These are phyloP conservation scores for Diplodia corticola DNA, from an alignment of 2,329 filamentous ascomycete genomes.

Conservation along the genomic window DNA sequence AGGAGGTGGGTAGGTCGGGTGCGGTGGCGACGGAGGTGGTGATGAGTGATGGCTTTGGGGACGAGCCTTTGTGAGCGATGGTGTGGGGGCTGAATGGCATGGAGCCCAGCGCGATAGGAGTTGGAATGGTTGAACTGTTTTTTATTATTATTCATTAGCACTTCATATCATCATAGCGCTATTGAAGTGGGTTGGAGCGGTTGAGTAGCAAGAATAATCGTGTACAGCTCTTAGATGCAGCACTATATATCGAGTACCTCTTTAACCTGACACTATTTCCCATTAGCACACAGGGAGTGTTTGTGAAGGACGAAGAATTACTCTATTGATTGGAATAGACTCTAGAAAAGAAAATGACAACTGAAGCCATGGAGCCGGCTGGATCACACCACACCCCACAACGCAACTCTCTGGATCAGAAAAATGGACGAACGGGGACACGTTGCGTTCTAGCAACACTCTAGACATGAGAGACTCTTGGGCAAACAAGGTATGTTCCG, in stretches of 20 bases:
- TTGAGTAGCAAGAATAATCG: not conserved
- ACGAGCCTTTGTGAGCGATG: not conserved
- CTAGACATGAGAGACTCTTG: not conserved
- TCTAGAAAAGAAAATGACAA: too few relatives aligned
- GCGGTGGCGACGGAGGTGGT: not conserved
- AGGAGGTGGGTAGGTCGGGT: not conserved
- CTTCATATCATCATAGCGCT: not conserved
- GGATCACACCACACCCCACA: too few relatives aligned
- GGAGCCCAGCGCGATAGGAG: too few relatives aligned
- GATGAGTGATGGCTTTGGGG: not conserved
- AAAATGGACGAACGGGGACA: not conserved
- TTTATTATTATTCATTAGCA: not conserved
- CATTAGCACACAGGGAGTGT: not conserved
- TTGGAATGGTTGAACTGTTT: not conserved
- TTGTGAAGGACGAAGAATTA: too few relatives aligned
- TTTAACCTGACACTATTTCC: not conserved
- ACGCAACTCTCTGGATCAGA: not conserved
- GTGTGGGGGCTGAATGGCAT: not conserved
- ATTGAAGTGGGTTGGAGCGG: not conserved
- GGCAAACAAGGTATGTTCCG: slow-evolving; percentile 1
- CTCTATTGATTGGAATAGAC: too few relatives aligned
- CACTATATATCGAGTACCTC: not conserved
- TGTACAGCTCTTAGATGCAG: not conserved
- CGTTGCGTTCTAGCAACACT: not conserved
- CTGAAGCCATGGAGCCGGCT: too few relatives aligned